A percentile compares a stretch with the other conserved stretches of the same genome.
Conservation (phyloP, 805 yeast genomes). For the Myxozyma geophila region DNA sequence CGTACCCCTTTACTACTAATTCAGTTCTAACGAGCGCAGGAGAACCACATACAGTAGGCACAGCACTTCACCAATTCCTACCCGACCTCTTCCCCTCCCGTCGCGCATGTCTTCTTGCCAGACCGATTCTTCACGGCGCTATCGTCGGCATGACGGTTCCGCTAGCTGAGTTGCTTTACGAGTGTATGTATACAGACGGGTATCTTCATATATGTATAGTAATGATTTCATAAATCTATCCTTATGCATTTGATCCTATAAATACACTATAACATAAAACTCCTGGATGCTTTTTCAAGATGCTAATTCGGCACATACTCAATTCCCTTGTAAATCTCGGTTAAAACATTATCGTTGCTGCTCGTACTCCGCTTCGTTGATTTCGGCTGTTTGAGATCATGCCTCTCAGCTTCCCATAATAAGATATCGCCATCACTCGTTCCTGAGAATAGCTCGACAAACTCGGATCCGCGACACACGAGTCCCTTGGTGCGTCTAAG, state of each 20-base stretch:
- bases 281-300: background rate
- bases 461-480: constrained; percentile 32
- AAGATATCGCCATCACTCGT: constrained; percentile 33
- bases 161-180: constrained; percentile 52
- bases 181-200: constrained; percentile 63
- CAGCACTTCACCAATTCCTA: constrained; percentile 48
- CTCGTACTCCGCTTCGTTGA: background rate
- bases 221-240: constrained; percentile 41
- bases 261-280: background rate
- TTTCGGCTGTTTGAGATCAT: background rate
- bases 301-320: constrained; percentile 15
- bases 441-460: constrained; percentile 34
- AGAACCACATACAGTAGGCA: constrained; percentile 46
- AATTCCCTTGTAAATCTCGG: constrained; percentile 29
- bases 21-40: constrained; percentile 23
- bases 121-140: constrained; percentile 62
- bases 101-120: constrained; percentile 47
- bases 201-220: constrained; percentile 61
- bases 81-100: constrained; percentile 56
- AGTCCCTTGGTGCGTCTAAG: constrained; percentile 24
- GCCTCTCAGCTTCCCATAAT: constrained; percentile 30
- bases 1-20: constrained; percentile 1
- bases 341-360: constrained; percentile 16
- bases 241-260: background rate
- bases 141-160: constrained; percentile 53